Evolutionary conservation across 768 basidiomycete genomes (phyloP).

Genomic region (Pleurotus tuber-regium): DNA sequence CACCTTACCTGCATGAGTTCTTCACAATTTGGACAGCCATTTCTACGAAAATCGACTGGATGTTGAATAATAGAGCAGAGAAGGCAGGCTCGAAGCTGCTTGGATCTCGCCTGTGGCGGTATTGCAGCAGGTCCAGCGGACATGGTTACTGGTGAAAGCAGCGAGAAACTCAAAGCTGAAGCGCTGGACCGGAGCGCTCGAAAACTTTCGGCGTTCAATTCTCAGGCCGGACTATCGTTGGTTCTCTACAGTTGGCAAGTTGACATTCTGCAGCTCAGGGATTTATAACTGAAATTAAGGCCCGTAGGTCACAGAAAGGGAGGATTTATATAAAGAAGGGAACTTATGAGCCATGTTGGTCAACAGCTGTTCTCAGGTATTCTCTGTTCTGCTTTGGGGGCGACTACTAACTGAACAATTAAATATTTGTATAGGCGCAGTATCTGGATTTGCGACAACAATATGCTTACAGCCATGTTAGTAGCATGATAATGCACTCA

Average conservation of each 20-base stretch:
- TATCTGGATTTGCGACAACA: slow-evolving; percentile 77
- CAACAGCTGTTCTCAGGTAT: slow-evolving; percentile 67
- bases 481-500: slow-evolving; percentile 16
- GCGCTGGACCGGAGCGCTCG: not conserved
- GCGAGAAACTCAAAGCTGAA: not conserved
- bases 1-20: slow-evolving; percentile 81
- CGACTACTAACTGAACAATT: too few species aligned
- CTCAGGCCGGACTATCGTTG: too few species aligned
- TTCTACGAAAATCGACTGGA: slow-evolving; percentile 76
- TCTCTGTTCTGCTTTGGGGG: slow-evolving; percentile 12
- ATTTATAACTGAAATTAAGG: too few species aligned
- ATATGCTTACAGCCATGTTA: slow-evolving; percentile 75
- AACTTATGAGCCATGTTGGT: slow-evolving; percentile 53
- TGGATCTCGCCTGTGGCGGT: slow-evolving; percentile 61
- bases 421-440: too few species aligned
- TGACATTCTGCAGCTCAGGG: too few species aligned
- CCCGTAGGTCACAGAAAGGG: not conserved
- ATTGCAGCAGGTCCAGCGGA: slow-evolving; percentile 30
- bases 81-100: slow-evolving; percentile 84
- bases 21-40: slow-evolving; percentile 97
- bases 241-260: too few species aligned
- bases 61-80: slow-evolving; percentile 90
- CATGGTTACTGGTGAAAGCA: not conserved
- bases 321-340: not conserved
- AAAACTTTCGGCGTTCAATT: too few species aligned